Conservation (phyloP, 129 eudicot species). For the Pulicaria dysenterica region DNA sequence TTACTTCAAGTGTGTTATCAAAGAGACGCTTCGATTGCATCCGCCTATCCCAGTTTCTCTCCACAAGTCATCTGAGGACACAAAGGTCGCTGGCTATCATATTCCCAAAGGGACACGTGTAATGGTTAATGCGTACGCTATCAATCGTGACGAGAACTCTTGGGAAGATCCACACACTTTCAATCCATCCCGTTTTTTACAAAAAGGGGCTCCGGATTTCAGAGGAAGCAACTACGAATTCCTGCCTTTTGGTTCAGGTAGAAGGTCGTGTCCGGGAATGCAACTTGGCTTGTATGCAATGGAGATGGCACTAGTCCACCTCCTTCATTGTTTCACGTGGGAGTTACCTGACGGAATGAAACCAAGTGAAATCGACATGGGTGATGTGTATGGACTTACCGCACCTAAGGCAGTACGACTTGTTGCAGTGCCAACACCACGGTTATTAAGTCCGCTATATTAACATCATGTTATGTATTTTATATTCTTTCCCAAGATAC, state of each 20-base stretch:
- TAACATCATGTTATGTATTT: neutral
- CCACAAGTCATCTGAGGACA: conserved; percentile 32
- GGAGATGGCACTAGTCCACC: conserved; percentile 38
- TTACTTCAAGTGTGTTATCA: conserved; percentile 36
- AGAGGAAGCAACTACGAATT: conserved; percentile 36
- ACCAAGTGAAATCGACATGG: conserved; percentile 66
- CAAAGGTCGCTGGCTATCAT: conserved; percentile 36
- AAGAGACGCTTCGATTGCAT: conserved; percentile 40
- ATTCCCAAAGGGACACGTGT: conserved; percentile 40
- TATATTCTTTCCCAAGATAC: neutral
- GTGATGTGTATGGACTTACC: conserved; percentile 63
- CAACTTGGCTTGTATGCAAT: conserved; percentile 37
- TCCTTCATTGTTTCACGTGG: conserved; percentile 41
- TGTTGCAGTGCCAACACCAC: conserved; percentile 72
- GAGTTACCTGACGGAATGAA: conserved; percentile 39
- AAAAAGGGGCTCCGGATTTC: conserved; percentile 38
- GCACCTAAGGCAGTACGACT: conserved; percentile 73
- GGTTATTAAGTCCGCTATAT: conserved; percentile 51
- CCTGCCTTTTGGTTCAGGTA: conserved; percentile 41
- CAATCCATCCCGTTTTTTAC: conserved; percentile 33
- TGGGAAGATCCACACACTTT: conserved; percentile 39
- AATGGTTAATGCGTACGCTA: conserved; percentile 40
- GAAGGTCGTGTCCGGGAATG: conserved; percentile 43
- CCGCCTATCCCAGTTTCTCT: conserved; percentile 36
- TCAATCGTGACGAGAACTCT: conserved; percentile 34